Base-by-base conservation (phyloP, 331 rosid genomes). In the Stylosanthes scabra region DNA sequence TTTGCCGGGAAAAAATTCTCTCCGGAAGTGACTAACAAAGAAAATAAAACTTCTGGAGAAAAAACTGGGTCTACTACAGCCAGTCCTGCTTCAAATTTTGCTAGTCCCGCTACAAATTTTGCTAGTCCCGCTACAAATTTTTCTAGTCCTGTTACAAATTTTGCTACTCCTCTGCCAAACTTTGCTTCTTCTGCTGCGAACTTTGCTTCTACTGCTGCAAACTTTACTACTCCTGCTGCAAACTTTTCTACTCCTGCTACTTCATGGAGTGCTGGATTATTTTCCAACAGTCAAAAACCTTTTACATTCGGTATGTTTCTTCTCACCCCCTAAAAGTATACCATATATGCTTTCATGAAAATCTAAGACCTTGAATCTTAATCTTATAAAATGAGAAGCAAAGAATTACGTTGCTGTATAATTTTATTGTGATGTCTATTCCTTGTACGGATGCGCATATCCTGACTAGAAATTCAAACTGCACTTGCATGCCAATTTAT, bases 261-360 rank as follows among this genome's bases (percentile, higher is more conserved):
- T 46, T 47, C 86, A 1, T 81, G 85, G 84, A 78, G 59, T 68
- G 57, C 88, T 81, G 87, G 83, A 55, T 13, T 70, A 66, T 80
- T 85, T 74, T 82, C 91, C 31, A 85, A 76, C 78, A 83, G 71
- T 76, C 88, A 85, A 84, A 60, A 81, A 63, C 74, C 82, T 50
- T 54, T 79, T 65, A 69, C 80, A 37, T 88, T 87, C 69, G 99
- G 98, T 92, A 74, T 61, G 90, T 78, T 49, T 51, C 49, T 42
- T 47, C 64, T 14, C 39, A 56, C 66, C 34, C 39, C 37, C 12
- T 29, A 45, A 14, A 3, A 12, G 45, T 34, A 57, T 58, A 39
- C 45, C 63, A 34, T 51, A 44, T 76, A 45, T 15, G 34, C 13
- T 71, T 15, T 39, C 52, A 31, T 28, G 57, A 29, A 47, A 75